phyloP scores from a whole-genome alignment of 495 filamentous ascomycete species.

The Aspergillus ostianus region DNA sequence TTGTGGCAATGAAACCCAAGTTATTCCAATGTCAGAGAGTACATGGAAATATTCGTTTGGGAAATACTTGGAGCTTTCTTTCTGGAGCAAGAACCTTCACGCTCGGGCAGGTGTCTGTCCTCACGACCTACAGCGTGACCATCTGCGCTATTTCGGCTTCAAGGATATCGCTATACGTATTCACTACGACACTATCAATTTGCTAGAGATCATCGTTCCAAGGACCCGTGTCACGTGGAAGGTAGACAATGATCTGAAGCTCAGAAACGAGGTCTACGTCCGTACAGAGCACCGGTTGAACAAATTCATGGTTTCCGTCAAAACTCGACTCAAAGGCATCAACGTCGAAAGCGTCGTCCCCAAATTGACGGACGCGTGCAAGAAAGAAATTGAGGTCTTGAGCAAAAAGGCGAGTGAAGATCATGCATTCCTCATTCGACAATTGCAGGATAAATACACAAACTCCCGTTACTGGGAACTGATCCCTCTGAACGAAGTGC shows the following conservation, averaged over 20 bases:
- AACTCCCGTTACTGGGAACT: constrained; percentile 94
- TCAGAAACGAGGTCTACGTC: constrained; percentile 88
- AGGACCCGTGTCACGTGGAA: constrained; percentile 92
- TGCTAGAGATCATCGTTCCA: constrained; percentile 95
- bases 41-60: constrained; percentile 99
- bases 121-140: constrained; percentile 89
- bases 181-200: constrained; percentile 86
- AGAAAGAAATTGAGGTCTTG: constrained; percentile 73
- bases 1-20: constrained; percentile 83
- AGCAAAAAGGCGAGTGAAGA: constrained; percentile 77
- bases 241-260: constrained; percentile 83
- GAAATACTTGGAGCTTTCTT: constrained; percentile 95
- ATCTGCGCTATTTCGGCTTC: constrained; percentile 89
- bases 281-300: constrained; percentile 76
- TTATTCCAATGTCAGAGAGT: constrained; percentile 88
- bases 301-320: constrained; percentile 84
- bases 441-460: constrained; percentile 87
- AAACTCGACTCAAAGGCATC: constrained; percentile 78
- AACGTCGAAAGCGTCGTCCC: constrained; percentile 86
- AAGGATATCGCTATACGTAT: constrained; percentile 80
- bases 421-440: constrained; percentile 64
- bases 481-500: constrained; percentile 83
- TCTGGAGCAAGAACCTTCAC: constrained; percentile 85
- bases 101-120: constrained; percentile 80
- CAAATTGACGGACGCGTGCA: constrained; percentile 78